These are phyloP conservation scores for Colletotrichum simmondsii DNA, from an alignment of 2,329 filamentous ascomycete genomes.

Conservation along the genomic window DNA sequence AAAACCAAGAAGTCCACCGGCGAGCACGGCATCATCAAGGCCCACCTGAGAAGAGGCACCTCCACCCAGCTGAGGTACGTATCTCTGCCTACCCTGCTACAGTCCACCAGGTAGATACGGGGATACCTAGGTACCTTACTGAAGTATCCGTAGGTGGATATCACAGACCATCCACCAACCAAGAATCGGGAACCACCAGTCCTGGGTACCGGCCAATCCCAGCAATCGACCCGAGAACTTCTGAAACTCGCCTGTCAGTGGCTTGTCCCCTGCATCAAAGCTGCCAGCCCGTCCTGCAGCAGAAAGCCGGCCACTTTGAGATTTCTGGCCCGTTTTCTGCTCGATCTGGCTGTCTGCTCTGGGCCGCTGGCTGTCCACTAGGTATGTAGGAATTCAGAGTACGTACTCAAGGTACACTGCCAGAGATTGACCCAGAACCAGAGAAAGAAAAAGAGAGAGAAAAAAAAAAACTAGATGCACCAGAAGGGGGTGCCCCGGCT, in stretches of 20 bases:
- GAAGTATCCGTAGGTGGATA: neutral
- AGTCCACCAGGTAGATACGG: too few relatives aligned
- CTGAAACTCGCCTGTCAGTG: slow-evolving; percentile 33
- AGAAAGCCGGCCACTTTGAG: slow-evolving; percentile 18
- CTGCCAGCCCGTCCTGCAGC: slow-evolving; percentile 21
- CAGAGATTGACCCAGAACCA: neutral
- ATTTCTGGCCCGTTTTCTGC: slow-evolving; percentile 15
- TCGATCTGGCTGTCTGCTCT: neutral
- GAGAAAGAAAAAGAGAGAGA: neutral
- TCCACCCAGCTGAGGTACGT: slow-evolving; percentile 27
- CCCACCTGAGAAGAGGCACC: slow-evolving; percentile 15
- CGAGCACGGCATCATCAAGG: slow-evolving; percentile 23
- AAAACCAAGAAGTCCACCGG: slow-evolving; percentile 18
- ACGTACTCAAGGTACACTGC: neutral
- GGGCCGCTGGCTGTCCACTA: too few relatives aligned
- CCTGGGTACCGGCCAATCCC: slow-evolving; percentile 25
- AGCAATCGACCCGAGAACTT: slow-evolving; percentile 23
- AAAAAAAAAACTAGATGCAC: neutral
- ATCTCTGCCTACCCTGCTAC: neutral
- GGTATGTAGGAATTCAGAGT: neutral
- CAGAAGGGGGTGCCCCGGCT: slow-evolving; percentile 1
- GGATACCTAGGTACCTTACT: too few relatives aligned
- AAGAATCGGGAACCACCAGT: slow-evolving; percentile 24
- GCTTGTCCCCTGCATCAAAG: slow-evolving; percentile 35
- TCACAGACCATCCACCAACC: slow-evolving; percentile 25